Evolutionary conservation across 371 early-diverging fungal genomes (phyloP), one percentile per base, ranked within the genome.

Genomic region (Paramicrosporidium saccamoebae): DNA sequence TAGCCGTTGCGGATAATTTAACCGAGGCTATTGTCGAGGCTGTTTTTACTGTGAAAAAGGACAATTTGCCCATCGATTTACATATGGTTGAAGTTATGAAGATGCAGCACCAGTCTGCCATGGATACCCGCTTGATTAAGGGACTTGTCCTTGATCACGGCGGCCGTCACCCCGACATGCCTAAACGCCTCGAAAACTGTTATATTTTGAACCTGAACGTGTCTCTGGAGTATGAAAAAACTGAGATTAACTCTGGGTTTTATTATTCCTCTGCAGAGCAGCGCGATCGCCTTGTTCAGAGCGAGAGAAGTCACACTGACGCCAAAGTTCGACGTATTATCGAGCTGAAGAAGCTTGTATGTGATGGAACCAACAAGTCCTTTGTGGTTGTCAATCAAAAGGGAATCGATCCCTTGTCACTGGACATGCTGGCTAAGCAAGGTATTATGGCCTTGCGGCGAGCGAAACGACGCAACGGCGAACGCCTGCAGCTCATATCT

Each of bases 71-170:
- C 8, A 79, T 90, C 31, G 97, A 98, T 46, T 50, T 94, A 30
- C 88, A 95, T 38, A 98, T 98, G 98, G 79, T 98, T 3, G 99
- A 98, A 48, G 73, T 95, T 29, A 88, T 98, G 77, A 94, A 92
- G 54, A 96, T 98, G 98, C 64, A 66, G 53, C 92, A 90, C 52
- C 78, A 78, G 37, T 67, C 68, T 20, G 84, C 82, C 14, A 71
- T 64, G 14, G 96, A 98, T 37, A 75, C 90, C 14, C 50, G 66
- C 13, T 55, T 95, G 16, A 65, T 98, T 19, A 65, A 78, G 32
- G 99, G 99, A 22, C 57, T 98, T 19, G 99, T 98, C 12, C 48
- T 98, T 44, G 99, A 98, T 49, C 99, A 98, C 45, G 97, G 94
- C 26, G 92, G 90, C 14, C 63, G 99, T 33, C 99, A 98, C 39